Evolutionary conservation across 1,139 yeast genomes (phyloP).

Genomic region (Yamadazyma buinensis): DNA sequence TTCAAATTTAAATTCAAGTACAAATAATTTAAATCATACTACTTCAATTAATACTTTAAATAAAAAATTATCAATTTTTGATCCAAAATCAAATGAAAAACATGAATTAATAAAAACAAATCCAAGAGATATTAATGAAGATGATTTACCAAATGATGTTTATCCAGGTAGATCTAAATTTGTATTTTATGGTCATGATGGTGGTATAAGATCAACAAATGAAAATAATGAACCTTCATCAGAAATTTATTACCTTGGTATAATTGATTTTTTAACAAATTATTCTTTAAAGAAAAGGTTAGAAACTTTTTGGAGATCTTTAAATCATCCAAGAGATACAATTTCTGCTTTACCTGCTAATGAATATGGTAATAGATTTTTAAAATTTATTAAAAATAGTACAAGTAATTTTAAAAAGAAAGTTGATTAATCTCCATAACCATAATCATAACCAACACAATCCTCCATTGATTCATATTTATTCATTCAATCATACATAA

Average conservation of each 20-base stretch:
- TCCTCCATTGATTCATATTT: too few species aligned
- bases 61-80: conserved; percentile 44
- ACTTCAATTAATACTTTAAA: too few species aligned
- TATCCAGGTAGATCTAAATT: conserved; percentile 49
- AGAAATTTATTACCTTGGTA: conserved; percentile 84
- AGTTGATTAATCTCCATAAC: not conserved
- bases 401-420: conserved; percentile 11
- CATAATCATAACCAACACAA: too few species aligned
- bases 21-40: too few species aligned
- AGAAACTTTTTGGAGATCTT: conserved; percentile 83
- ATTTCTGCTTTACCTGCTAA: conserved; percentile 88
- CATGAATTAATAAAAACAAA: conserved; percentile 45
- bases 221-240: conserved; percentile 57
- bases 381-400: conserved; percentile 58
- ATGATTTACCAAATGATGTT: conserved; percentile 44
- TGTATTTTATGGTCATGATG: conserved; percentile 75
- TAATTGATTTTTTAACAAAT: conserved; percentile 89
- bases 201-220: conserved; percentile 80
- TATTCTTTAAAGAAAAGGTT: conserved; percentile 72
- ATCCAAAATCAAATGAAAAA: conserved; percentile 40
- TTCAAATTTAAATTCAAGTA: conserved; percentile 47
- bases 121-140: conserved; percentile 42
- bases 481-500: too few species aligned
- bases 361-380: conserved; percentile 87
- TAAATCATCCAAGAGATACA: conserved; percentile 63